Percentiles rank a stretch among this genome's conserved stretches.
phyloP scores from a whole-genome alignment of 1,284 basidiomycete genomes.

The Cutaneotrichosporon cyanovorans region DNA sequence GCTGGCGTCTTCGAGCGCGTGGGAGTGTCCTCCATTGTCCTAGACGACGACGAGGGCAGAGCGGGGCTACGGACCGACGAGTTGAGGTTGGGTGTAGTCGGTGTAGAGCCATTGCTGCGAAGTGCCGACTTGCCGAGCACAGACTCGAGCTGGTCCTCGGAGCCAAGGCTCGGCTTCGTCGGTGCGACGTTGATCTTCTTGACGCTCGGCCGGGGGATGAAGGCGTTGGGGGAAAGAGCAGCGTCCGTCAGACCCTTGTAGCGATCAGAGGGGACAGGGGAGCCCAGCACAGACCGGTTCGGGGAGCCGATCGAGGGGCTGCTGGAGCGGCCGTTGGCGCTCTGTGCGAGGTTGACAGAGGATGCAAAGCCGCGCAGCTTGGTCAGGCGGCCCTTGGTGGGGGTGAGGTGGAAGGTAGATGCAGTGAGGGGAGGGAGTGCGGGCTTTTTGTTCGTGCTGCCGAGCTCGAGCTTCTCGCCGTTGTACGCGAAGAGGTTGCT shows the following conservation, averaged over 20 bases:
- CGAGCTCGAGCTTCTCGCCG: constrained; percentile 39
- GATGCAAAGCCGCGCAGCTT: constrained; percentile 50
- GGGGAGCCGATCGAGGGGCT: constrained; percentile 36
- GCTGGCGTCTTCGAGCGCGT: constrained; percentile 16
- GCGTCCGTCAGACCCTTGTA: constrained; percentile 55
- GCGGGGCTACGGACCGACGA: constrained; percentile 40
- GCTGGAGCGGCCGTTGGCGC: constrained; percentile 12
- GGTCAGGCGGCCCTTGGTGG: constrained; percentile 45
- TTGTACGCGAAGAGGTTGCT: constrained; percentile 54
- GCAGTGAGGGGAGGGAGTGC: constrained; percentile 46
- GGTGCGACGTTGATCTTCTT: constrained; percentile 84
- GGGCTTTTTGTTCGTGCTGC: constrained; percentile 46
- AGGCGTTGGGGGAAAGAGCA: constrained; percentile 53
- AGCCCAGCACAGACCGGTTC: constrained; percentile 24
- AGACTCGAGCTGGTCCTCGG: constrained; percentile 40
- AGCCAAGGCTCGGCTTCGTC: constrained; percentile 45
- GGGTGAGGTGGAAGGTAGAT: constrained; percentile 45
- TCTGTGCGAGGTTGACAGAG: constrained; percentile 32
- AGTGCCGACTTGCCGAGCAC: constrained; percentile 41
- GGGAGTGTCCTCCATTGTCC: constrained; percentile 21
- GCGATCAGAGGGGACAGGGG: constrained; percentile 33
- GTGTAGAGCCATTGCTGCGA: constrained; percentile 43
- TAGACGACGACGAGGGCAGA: constrained; percentile 47
- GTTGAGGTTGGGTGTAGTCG: constrained; percentile 37
- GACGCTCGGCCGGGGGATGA: constrained; percentile 68